phyloP scores from a whole-genome alignment of 208 protist species.

The Crithidia thermophila region DNA sequence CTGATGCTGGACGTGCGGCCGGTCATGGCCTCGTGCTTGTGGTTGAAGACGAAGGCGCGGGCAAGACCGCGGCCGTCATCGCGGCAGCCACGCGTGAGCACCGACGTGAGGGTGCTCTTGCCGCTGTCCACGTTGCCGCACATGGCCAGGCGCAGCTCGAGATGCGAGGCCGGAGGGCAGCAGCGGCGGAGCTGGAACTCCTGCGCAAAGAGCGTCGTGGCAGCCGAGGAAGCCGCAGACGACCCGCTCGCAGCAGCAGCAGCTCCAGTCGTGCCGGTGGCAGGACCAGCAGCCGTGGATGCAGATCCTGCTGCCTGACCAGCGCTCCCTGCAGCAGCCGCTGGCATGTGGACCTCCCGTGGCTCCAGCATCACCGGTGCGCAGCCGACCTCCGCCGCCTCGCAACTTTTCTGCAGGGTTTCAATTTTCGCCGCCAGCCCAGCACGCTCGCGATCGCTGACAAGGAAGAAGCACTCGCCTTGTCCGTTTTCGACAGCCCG shows the following conservation, averaged over 20 bases:
- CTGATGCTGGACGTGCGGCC: conserved; percentile 96
- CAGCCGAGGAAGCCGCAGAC: background rate
- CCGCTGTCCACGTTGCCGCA: conserved; percentile 95
- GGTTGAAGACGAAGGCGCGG: conserved; percentile 92
- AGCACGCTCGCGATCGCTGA: conserved; percentile 32
- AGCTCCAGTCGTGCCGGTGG: background rate
- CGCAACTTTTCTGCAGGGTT: conserved; percentile 38
- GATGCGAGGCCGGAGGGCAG: conserved; percentile 43
- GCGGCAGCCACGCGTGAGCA: conserved; percentile 88
- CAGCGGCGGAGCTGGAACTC: conserved; percentile 77
- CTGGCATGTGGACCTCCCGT: conserved; percentile 55
- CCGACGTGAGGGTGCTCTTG: conserved; percentile 92
- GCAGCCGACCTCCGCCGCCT: conserved; percentile 33
- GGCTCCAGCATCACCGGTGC: conserved; percentile 52
- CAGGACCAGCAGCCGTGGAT: background rate
- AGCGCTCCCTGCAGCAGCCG: conserved; percentile 1
- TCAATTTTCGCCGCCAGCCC: conserved; percentile 38
- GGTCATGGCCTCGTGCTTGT: conserved; percentile 96
- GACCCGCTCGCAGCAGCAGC: conserved; percentile 5
- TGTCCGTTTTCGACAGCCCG: conserved; percentile 52
- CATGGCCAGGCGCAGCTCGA: conserved; percentile 91
- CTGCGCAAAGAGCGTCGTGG: conserved; percentile 51
- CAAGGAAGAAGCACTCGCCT: conserved; percentile 71
- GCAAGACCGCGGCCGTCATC: conserved; percentile 91
- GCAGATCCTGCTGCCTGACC: background rate